A percentile compares a stretch with the other conserved stretches of the same genome.
Conservation (phyloP, 768 basidiomycete species). For the Boletus tylopilopsis region DNA sequence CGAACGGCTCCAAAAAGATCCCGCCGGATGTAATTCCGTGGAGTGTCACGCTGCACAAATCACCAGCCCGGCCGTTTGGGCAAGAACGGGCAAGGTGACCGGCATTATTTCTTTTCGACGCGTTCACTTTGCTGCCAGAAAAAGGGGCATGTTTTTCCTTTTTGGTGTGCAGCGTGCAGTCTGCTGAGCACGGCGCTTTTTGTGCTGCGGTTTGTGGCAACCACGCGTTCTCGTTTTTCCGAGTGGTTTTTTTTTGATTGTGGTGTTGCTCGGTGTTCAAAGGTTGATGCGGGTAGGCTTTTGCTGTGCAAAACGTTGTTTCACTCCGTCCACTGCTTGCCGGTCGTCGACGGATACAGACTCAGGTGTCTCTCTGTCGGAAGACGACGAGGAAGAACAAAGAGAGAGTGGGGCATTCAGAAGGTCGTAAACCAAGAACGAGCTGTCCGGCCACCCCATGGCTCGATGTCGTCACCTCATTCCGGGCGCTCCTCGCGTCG, state of each 20-base stretch:
- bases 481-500: too few relatives aligned
- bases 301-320: conserved; percentile 10
- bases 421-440: background rate
- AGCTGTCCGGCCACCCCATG: background rate
- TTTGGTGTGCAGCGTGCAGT: conserved; percentile 50
- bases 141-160: conserved; percentile 69
- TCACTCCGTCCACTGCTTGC: background rate
- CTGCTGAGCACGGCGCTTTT: conserved; percentile 56
- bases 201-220: conserved; percentile 76
- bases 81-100: conserved; percentile 42
- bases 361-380: too few relatives aligned
- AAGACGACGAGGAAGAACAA: too few relatives aligned
- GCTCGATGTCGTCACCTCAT: too few relatives aligned
- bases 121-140: conserved; percentile 60
- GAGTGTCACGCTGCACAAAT: too few relatives aligned
- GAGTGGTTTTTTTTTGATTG: conserved; percentile 3
- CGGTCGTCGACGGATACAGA: too few relatives aligned
- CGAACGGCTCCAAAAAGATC: conserved; percentile 12
- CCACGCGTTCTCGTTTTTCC: conserved; percentile 23
- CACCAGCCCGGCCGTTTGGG: too few relatives aligned
- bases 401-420: too few relatives aligned
- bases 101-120: conserved; percentile 84
- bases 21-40: conserved; percentile 22
- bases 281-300: background rate
- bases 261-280: background rate